A percentile compares a stretch with the other conserved stretches of the same genome.
Evolutionary conservation across 495 filamentous ascomycete genomes (phyloP).

Genomic region (Neurospora sp.): DNA sequence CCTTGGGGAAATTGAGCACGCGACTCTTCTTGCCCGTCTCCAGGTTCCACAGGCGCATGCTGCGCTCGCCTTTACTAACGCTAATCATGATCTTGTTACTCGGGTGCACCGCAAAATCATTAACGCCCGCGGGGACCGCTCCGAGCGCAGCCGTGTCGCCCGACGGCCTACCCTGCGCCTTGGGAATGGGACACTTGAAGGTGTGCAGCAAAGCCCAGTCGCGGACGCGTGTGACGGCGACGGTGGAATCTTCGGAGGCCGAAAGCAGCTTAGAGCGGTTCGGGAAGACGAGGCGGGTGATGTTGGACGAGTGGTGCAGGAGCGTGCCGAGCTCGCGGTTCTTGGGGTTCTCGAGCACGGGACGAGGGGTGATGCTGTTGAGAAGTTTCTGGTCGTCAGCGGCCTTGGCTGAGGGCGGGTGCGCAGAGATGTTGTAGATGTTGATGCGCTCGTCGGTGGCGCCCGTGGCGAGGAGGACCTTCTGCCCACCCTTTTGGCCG

Average conservation of each 20-base stretch:
- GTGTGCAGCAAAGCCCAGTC: constrained; percentile 87
- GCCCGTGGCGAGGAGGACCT: constrained; percentile 79
- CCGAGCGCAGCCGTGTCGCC: constrained; percentile 85
- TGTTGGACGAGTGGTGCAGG: constrained; percentile 70
- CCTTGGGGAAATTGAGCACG: constrained; percentile 70
- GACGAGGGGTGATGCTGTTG: constrained; percentile 53
- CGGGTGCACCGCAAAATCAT: constrained; percentile 91
- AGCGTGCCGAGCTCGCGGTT: constrained; percentile 84
- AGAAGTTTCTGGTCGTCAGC: constrained; percentile 37
- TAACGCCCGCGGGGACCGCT: constrained; percentile 78
- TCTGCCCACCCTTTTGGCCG: constrained; percentile 39
- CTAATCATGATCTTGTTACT: constrained; percentile 92
- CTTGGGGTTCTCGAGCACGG: constrained; percentile 67
- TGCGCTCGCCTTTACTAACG: constrained; percentile 77
- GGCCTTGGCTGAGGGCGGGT: constrained; percentile 40
- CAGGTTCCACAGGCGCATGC: constrained; percentile 92
- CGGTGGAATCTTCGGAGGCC: constrained; percentile 74
- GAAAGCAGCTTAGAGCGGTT: constrained; percentile 79
- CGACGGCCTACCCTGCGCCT: constrained; percentile 68
- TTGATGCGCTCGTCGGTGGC: constrained; percentile 90
- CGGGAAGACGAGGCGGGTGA: constrained; percentile 73
- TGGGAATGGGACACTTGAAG: constrained; percentile 83
- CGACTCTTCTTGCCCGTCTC: constrained; percentile 93
- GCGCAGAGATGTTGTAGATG: constrained; percentile 78
- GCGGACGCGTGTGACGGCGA: constrained; percentile 73